Conservation (phyloP, 345 rosid species). For the Salix exigua region DNA sequence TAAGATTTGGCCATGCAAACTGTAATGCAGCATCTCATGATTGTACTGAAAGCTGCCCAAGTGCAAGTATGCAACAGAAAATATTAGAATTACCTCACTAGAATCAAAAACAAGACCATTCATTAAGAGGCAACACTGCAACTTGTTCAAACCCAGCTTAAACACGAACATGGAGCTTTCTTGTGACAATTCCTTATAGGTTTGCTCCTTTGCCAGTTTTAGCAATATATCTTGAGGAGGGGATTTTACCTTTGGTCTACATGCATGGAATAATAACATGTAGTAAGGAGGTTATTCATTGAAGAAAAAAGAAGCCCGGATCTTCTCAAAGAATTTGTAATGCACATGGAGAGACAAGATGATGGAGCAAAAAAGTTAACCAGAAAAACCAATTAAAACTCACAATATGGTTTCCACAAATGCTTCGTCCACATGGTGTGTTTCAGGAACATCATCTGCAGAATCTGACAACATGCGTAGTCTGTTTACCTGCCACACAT, state of each 20-base stretch:
- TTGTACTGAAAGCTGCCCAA: no score
- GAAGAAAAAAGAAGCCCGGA: conserved; percentile 3
- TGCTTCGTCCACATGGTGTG: conserved; percentile 83
- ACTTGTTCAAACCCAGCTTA: conserved; percentile 79
- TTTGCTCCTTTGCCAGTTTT: conserved; percentile 73
- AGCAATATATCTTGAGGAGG: conserved; percentile 80
- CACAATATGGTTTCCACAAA: conserved; percentile 85
- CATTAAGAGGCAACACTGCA: conserved; percentile 74
- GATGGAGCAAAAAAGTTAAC: not conserved
- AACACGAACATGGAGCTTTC: conserved; percentile 79
- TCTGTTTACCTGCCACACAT: conserved; percentile 55
- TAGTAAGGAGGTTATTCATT: not conserved
- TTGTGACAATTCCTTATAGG: conserved; percentile 51
- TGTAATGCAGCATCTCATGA: no score
- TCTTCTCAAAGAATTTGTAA: not conserved
- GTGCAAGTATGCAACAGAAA: not conserved
- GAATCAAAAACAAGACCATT: conserved; percentile 92
- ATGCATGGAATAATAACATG: conserved; percentile 17
- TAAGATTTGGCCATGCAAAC: no score
- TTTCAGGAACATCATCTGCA: conserved; percentile 60
- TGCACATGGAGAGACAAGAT: not conserved
- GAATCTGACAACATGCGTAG: conserved; percentile 60
- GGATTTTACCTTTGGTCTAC: conserved; percentile 70
- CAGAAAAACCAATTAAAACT: conserved; percentile 29
- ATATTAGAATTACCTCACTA: conserved; percentile 56